Conservation (phyloP, 805 yeast species). For the Wickerhamomyces sydowiorum region DNA sequence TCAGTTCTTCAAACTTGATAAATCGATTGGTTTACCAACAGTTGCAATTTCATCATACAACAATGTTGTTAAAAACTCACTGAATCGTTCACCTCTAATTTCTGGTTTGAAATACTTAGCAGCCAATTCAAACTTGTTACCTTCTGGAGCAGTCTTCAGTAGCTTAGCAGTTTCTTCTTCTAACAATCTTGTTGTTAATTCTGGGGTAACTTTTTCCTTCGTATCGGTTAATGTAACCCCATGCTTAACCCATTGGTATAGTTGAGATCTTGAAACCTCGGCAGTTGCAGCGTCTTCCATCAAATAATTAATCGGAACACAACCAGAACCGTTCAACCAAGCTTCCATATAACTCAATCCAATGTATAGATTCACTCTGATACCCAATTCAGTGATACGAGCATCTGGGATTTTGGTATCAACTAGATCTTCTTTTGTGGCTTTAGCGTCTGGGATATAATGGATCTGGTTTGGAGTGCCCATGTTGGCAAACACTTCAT, state of each 20-base stretch:
- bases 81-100: slow-evolving; percentile 62
- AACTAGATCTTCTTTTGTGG: slow-evolving; percentile 53
- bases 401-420: slow-evolving; percentile 60
- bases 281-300: slow-evolving; percentile 94
- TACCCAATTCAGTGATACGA: slow-evolving; percentile 64
- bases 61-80: slow-evolving; percentile 72
- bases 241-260: slow-evolving; percentile 81
- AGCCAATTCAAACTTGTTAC: slow-evolving; percentile 64
- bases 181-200: slow-evolving; percentile 48
- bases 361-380: slow-evolving; percentile 64
- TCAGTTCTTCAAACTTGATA: slow-evolving; percentile 12
- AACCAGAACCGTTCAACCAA: slow-evolving; percentile 79
- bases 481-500: slow-evolving; percentile 70
- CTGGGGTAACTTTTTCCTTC: slow-evolving; percentile 53
- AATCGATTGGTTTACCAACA: slow-evolving; percentile 23
- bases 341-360: slow-evolving; percentile 81
- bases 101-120: slow-evolving; percentile 67
- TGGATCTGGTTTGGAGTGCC: slow-evolving; percentile 76
- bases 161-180: slow-evolving; percentile 57
- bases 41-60: slow-evolving; percentile 59
- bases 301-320: slow-evolving; percentile 79
- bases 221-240: slow-evolving; percentile 52
- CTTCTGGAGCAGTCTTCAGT: slow-evolving; percentile 35
- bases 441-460: slow-evolving; percentile 36
- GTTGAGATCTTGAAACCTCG: slow-evolving; percentile 77